phyloP scores from a whole-genome alignment of 129 eudicot species.

The Heracleum sosnowskyi region DNA sequence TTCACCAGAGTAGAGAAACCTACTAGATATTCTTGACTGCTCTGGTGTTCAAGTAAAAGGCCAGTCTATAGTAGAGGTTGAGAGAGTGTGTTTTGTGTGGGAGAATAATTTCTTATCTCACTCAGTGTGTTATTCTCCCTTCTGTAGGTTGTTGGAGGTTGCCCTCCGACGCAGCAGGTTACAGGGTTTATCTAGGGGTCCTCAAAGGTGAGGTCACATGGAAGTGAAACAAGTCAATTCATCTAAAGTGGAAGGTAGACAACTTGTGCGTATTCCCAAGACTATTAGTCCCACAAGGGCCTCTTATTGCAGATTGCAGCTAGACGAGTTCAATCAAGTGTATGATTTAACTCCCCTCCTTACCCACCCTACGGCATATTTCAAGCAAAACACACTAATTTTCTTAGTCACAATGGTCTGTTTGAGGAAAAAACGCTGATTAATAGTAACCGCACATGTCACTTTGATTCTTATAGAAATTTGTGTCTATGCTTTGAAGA shows the following conservation, averaged over 20 bases:
- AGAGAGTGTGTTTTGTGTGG: neutral
- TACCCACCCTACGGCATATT: neutral
- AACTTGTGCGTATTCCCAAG: neutral
- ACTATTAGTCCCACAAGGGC: neutral
- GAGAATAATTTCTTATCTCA: neutral
- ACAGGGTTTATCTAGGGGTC: neutral
- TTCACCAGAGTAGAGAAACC: neutral
- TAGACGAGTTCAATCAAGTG: neutral
- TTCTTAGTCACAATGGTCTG: too few species aligned
- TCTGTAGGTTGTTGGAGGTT: neutral
- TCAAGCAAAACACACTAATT: too few species aligned
- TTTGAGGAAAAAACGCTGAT: too few species aligned
- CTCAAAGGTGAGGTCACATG: neutral
- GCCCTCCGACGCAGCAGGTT: neutral
- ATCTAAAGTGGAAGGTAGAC: neutral
- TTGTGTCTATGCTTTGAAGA: too few species aligned
- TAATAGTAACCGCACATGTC: too few species aligned
- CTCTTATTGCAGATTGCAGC: too few species aligned
- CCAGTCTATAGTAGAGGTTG: neutral
- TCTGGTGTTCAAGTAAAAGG: neutral
- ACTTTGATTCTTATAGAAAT: too few species aligned
- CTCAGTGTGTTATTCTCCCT: neutral
- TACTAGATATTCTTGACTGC: neutral
- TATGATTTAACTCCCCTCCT: neutral
- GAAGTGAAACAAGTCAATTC: neutral